Conservation (phyloP, 352 stramenopile species). For the Phytophthora multivora region DNA sequence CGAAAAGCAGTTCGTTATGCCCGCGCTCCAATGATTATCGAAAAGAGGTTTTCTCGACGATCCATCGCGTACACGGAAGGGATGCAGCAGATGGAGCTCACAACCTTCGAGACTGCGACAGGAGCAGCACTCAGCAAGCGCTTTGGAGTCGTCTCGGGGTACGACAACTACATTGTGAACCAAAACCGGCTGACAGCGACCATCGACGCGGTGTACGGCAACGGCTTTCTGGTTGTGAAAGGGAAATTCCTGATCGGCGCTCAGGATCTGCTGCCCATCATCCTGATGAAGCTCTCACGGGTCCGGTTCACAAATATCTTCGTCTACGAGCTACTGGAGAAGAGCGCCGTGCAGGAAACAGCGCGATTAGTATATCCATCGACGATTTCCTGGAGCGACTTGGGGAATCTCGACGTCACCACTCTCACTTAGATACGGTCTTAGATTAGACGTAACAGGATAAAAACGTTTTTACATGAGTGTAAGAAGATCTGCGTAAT, state of each 20-base stretch:
- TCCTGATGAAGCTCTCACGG: slow-evolving; percentile 36
- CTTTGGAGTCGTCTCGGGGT: slow-evolving; percentile 21
- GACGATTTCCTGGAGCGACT: slow-evolving; percentile 29
- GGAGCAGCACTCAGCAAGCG: slow-evolving; percentile 22
- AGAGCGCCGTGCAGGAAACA: slow-evolving; percentile 19
- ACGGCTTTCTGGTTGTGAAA: slow-evolving; percentile 38
- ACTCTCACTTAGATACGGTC: slow-evolving; percentile 10
- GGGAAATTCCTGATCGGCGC: slow-evolving; percentile 35
- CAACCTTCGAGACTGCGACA: slow-evolving; percentile 23
- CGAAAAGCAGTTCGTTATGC: slow-evolving; percentile 14
- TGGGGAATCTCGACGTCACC: slow-evolving; percentile 22
- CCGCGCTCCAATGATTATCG: not conserved
- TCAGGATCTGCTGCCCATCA: slow-evolving; percentile 30
- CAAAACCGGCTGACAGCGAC: slow-evolving; percentile 27
- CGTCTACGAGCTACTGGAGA: slow-evolving; percentile 24
- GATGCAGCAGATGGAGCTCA: slow-evolving; percentile 6
- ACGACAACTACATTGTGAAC: slow-evolving; percentile 23
- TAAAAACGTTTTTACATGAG: too few relatives aligned
- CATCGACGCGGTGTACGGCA: slow-evolving; percentile 39
- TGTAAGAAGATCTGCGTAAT: too few relatives aligned
- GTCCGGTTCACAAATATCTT: slow-evolving; percentile 38
- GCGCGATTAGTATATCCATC: slow-evolving; percentile 29
- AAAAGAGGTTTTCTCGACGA: not conserved
- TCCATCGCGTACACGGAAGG: slow-evolving; percentile 9
- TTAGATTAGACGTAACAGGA: too few relatives aligned